Evolutionary conservation across 305 asterid genomes (phyloP), one percentile per base, ranked within the genome.

Genomic region (Fraxinus floribunda): DNA sequence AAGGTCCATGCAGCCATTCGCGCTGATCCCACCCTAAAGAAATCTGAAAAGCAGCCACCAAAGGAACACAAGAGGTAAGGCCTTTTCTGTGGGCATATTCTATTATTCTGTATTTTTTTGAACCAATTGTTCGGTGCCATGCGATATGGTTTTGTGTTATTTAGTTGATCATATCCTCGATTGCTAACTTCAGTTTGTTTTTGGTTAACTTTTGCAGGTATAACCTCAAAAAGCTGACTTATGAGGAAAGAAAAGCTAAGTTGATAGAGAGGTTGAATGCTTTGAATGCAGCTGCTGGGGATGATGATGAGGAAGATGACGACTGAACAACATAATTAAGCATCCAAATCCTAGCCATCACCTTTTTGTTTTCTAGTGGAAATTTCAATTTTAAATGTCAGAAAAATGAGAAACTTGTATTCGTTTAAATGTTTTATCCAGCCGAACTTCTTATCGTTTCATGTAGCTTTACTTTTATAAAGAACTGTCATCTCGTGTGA

Each of bases 1-100:
- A 92, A 92, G 85, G 97, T 90, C 24, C 97, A 92, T 85, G 94
- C 93, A 1, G 94, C 94, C 24, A 92, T 92, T 64, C 91, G 94
- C 18, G 91, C 93, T 13, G 91, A 89, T 79, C 92, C 92, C 57
- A 80, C 82, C 18, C 76, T 13, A 2, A 91, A 89, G 91, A 89
- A 88, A 80, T 86, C 89, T 60, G 91, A 77, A 77, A 92, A 91
- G 86, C 85, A 84, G 77, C 87, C 90, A 70, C 94, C 91, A 0
- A 91, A 87, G 90, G 87, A 88, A 82, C 93, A 88, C 64, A 92
- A 91, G 92, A 88, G 94, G 95, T 90, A 39, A 52, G 35, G 0
- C 15, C 4, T 36, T 32, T 60, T 49, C 57, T 15, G 7, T 66
- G 74, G 74, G 7, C 36, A 34, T 26, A n/a, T 66, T 4, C 30